These are phyloP conservation scores for Stephanodiscus minutulus DNA, from an alignment of 108 stramenopile species.

Conservation along the genomic window DNA sequence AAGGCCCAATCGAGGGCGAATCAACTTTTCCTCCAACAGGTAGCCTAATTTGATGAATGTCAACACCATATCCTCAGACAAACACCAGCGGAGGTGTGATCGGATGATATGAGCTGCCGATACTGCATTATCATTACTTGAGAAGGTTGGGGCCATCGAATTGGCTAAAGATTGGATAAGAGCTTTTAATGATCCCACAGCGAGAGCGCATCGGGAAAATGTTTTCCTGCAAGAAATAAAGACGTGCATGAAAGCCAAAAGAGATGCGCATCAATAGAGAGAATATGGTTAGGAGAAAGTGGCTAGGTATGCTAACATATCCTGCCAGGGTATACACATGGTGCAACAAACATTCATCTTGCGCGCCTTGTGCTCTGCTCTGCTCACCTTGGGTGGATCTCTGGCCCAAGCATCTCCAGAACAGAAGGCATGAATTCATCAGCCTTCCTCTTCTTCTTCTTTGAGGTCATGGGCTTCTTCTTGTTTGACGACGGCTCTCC, in stretches of 20 bases:
- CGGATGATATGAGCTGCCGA: constrained; percentile 13
- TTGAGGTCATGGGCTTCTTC: constrained; percentile 18
- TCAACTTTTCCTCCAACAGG: constrained; percentile 24
- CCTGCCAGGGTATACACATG: not conserved
- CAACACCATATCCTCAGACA: constrained; percentile 20
- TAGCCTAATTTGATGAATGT: constrained; percentile 40
- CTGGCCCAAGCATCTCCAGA: not conserved
- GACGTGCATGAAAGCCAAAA: not conserved
- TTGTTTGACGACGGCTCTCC: not conserved
- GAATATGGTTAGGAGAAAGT: not conserved
- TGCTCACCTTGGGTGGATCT: constrained; percentile 12
- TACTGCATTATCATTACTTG: not conserved
- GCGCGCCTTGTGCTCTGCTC: too few relatives aligned
- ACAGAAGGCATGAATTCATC: not conserved
- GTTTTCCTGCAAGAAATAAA: constrained; percentile 30
- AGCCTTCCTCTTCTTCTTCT: constrained; percentile 30
- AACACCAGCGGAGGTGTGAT: constrained; percentile 14
- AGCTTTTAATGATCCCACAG: constrained; percentile 28
- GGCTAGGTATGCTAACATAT: not conserved
- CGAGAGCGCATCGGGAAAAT: constrained; percentile 33
- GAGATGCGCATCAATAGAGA: not conserved
- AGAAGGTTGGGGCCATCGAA: constrained; percentile 1
- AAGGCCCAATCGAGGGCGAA: constrained; percentile 1
- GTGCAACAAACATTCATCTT: not conserved
- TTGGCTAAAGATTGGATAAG: constrained; percentile 17